Base-by-base conservation (phyloP, 805 yeast species). In the Metahyphopichia silvanorum region DNA sequence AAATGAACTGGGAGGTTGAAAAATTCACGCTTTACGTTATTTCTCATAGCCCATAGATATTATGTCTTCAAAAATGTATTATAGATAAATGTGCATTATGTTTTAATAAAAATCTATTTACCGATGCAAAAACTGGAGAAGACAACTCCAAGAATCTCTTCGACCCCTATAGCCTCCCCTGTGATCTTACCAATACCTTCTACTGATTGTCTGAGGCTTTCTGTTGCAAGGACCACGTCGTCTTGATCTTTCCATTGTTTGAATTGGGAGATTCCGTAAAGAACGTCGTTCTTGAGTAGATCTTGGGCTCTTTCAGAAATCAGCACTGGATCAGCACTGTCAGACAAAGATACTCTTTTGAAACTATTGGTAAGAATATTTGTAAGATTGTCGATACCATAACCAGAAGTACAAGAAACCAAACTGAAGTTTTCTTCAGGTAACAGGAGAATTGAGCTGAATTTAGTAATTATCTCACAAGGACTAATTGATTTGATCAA, bases 91-190 rank as follows among this genome's bases (percentile, higher is more conserved):
- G 14, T 27, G 13, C 9, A 11, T 8, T 17, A 15, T 16, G 10
- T 10, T 23, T 8, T 27, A 13, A n/a, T 20, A 20, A 33, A 16
- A 5, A 8, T 21, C 43, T 62, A 91, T 56, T 91, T 91, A 0
- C 98, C 98, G 15, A 93, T 87, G 57, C 98, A 93, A 54, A 93
- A 93, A 40, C 79, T 83, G 2, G 95, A 80, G 51, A 93, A 93
- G 0, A 93, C 93, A 1, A 86, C 91, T 1, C 93, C 96, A 4
- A 93, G 63, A 1, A 93, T 79, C 50, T 93, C 98, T 46, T 93
- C 97, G 0, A 89, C 71, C 0, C 95, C 95, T 10, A 91, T 77
- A 0, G 86, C 75, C 24, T 85, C 84, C 1, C 98, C 98, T 0
- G 97, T 89, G 16, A 93, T 84, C 49, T 81, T 85, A 0, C 97